Base-by-base conservation (phyloP, 345 rosid species). In the Fremontodendron californicum region DNA sequence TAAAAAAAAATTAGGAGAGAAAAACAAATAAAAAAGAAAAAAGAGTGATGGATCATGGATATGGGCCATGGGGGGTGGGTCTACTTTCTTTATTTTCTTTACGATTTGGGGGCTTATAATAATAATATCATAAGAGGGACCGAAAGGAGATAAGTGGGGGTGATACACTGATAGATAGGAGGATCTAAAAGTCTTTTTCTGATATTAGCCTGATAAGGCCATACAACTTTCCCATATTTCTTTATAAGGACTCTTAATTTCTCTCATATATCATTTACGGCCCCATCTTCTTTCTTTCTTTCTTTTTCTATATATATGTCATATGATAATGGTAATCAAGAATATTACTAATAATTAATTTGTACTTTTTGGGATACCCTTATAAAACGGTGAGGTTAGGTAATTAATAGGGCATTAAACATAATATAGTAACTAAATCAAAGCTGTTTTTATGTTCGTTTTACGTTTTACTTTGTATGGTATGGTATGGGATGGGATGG, bases 161-260 rank as follows among this genome's bases (percentile, higher is more conserved):
- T 45, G 31, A 71, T 64, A 62, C 15, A 11, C 2, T 78, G 85
- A 85, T 85, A 82, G 80, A 2, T 1, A 2, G 60, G 27, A 54
- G 60, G 27, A 60, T 60, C 45, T 0, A 2, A 37, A 16, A 12
- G 21, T 4, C 40, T 45, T 70, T 70, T 63, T 71, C 3, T 60
- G 68, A 13, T 65, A 60, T 75, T 79, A 27, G 70, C 75, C 5
- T 69, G 81, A 80, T 76, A 80, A 80, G 84, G 45, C 63, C 84
- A 51, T 23, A 2, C 0, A 6, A 0, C 62, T 45, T 74, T 9
- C 55, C 11, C 25, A 39, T 49, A 40, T 72, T 78, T 57, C 49
- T 39, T 13, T 39, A 75, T 75, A 79, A 81, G 87, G 85, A 77
- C 81, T 46, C 23, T 0, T 29, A 3, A 0, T 1, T 39, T 60